Evolutionary conservation across 257 asterid genomes (phyloP).

Genomic region (Solanum lignicaule): DNA sequence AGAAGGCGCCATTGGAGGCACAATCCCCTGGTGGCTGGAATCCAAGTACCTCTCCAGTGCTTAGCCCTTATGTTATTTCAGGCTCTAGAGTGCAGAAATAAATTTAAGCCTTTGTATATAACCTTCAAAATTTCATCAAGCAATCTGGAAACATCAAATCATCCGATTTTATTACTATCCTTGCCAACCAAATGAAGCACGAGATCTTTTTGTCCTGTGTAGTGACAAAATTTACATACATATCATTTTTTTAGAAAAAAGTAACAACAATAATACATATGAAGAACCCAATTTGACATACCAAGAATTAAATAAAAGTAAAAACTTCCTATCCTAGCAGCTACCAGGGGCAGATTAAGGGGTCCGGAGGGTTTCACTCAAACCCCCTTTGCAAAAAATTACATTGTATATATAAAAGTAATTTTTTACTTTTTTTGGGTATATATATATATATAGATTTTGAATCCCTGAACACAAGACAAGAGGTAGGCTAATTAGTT

Average conservation of each 20-base stretch:
- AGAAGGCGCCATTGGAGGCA: slow-evolving; percentile 60
- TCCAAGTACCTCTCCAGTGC: slow-evolving; percentile 33
- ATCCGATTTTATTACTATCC: background rate
- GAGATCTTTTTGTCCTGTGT: background rate
- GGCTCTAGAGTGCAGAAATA: background rate
- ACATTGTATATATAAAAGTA: background rate
- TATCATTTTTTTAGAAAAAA: background rate
- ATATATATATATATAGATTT: background rate
- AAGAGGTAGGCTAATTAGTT: background rate
- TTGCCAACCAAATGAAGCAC: background rate
- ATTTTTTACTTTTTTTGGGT: background rate
- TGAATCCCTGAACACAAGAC: background rate
- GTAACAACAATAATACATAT: background rate
- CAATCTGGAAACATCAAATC: background rate
- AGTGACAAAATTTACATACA: background rate
- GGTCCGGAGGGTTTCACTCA: background rate
- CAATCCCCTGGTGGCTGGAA: slow-evolving; percentile 19
- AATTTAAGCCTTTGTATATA: background rate
- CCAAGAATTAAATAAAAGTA: background rate
- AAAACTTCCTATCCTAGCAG: background rate
- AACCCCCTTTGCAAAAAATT: background rate
- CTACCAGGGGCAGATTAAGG: background rate
- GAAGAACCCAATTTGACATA: background rate
- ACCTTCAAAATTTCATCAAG: background rate
- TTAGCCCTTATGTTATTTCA: slow-evolving; percentile 2